Conservation (phyloP, 805 yeast genomes). For the Teunomyces cretensis region DNA sequence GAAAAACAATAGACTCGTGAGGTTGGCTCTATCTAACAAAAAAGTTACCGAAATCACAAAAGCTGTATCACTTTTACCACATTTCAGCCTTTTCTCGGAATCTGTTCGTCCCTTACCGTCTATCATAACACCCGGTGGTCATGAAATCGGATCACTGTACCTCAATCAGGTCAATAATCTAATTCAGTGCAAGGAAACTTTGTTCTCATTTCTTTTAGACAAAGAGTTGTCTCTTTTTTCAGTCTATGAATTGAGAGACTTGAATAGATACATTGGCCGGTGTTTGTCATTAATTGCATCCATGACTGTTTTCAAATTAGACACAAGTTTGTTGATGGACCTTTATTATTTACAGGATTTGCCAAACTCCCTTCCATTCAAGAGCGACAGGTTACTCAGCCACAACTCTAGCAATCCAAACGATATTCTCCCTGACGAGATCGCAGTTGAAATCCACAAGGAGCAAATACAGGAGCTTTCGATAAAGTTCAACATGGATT, state of each 20-base stretch:
- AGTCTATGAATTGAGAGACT: slow-evolving; percentile 16
- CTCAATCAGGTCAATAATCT: slow-evolving; percentile 15
- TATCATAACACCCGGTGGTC: slow-evolving; percentile 7
- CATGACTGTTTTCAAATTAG: slow-evolving; percentile 16
- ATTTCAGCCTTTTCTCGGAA: slow-evolving; percentile 1
- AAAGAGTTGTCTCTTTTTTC: slow-evolving; percentile 8
- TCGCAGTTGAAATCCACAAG: background rate
- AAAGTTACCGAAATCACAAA: background rate
- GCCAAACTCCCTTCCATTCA: slow-evolving; percentile 18
- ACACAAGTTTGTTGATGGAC: slow-evolving; percentile 14
- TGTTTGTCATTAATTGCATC: slow-evolving; percentile 21
- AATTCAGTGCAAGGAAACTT: slow-evolving; percentile 14
- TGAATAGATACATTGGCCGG: slow-evolving; percentile 13
- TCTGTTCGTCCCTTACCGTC: slow-evolving; percentile 10
- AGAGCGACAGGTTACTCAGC: slow-evolving; percentile 18
- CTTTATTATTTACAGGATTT: slow-evolving; percentile 22
- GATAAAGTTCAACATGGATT: slow-evolving; percentile 10
- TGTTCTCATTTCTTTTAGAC: slow-evolving; percentile 9
- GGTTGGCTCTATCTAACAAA: background rate
- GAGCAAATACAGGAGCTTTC: background rate
- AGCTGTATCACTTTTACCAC: background rate
- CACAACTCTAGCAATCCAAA: slow-evolving; percentile 10
- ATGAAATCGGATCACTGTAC: slow-evolving; percentile 4
- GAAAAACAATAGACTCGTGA: background rate
- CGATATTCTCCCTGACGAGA: slow-evolving; percentile 10